Evolutionary conservation across 208 protist genomes (phyloP).

Genomic region (Wallacemonas sp.): DNA sequence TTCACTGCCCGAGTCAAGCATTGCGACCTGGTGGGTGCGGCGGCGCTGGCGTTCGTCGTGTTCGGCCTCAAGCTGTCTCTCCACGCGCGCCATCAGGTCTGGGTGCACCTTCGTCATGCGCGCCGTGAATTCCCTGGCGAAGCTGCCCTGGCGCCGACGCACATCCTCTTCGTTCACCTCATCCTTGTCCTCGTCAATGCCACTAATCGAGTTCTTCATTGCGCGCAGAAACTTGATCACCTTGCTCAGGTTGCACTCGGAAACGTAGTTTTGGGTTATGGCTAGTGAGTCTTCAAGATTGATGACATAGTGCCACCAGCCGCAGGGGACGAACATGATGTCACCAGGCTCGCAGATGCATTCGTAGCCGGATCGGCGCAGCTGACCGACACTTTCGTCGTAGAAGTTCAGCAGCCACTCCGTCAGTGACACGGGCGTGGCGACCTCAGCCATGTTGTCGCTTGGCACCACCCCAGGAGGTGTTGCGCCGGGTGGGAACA

Average conservation of each 20-base stretch:
- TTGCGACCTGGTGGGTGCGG: slow-evolving; percentile 32
- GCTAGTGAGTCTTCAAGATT: slow-evolving; percentile 87
- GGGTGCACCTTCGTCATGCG: slow-evolving; percentile 59
- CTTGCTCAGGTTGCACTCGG: slow-evolving; percentile 58
- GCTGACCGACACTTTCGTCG: slow-evolving; percentile 64
- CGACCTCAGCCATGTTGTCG: slow-evolving; percentile 80
- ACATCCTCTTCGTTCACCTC: slow-evolving; percentile 39
- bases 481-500: slow-evolving; percentile 75
- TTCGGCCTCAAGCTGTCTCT: slow-evolving; percentile 48
- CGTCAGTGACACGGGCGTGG: slow-evolving; percentile 83
- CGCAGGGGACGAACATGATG: slow-evolving; percentile 88
- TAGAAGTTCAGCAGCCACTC: slow-evolving; percentile 90
- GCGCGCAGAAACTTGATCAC: slow-evolving; percentile 83
- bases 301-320: slow-evolving; percentile 91
- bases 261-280: slow-evolving; percentile 92
- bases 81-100: slow-evolving; percentile 51
- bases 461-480: slow-evolving; percentile 79
- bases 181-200: slow-evolving; percentile 84
- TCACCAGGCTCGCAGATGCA: slow-evolving; percentile 86
- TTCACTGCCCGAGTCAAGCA: slow-evolving; percentile 53
- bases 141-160: slow-evolving; percentile 36
- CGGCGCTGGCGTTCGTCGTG: slow-evolving; percentile 44
- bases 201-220: slow-evolving; percentile 84
- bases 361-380: slow-evolving; percentile 68
- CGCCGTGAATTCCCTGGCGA: slow-evolving; percentile 61